phyloP scores from a whole-genome alignment of 257 asterid species.

The Ocimum tenuiflorum region DNA sequence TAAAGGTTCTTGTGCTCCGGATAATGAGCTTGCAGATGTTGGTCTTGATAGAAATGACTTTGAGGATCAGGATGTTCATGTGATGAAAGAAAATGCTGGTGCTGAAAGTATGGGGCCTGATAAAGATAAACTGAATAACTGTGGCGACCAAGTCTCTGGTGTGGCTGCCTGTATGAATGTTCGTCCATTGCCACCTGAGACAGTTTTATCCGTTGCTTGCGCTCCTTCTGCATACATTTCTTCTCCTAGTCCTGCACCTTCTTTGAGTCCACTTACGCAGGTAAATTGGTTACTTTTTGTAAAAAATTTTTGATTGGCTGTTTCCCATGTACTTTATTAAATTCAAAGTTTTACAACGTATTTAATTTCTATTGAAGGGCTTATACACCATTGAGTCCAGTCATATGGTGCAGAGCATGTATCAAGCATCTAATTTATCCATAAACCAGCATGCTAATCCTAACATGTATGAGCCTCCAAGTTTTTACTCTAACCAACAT shows the following conservation, averaged over 20 bases:
- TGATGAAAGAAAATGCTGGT: conserved; percentile 34
- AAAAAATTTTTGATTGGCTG: background rate
- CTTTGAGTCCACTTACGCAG: conserved; percentile 45
- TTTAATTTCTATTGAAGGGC: conserved; percentile 33
- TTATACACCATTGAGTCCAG: conserved; percentile 42
- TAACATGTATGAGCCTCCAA: conserved; percentile 40
- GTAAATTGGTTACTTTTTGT: conserved; percentile 24
- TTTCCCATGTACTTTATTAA: background rate
- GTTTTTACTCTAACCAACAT: conserved; percentile 41
- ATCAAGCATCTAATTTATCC: conserved; percentile 37
- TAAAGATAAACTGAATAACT: conserved; percentile 34
- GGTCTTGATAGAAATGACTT: conserved; percentile 31
- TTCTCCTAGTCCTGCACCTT: conserved; percentile 38
- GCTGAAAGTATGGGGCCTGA: conserved; percentile 30
- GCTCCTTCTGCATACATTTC: conserved; percentile 43
- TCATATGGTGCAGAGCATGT: conserved; percentile 46
- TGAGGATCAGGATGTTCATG: conserved; percentile 33
- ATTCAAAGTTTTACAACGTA: background rate
- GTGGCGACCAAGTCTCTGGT: conserved; percentile 27
- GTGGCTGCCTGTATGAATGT: conserved; percentile 19
- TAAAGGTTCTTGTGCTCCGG: conserved; percentile 31
- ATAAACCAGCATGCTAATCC: conserved; percentile 40
- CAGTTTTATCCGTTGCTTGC: conserved; percentile 36
- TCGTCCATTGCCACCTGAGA: conserved; percentile 28
- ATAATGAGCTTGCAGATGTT: conserved; percentile 26